A percentile compares a stretch with the other conserved stretches of the same genome.
Conservation (phyloP, 768 basidiomycete genomes). For the Boletus pseudopeckii region DNA sequence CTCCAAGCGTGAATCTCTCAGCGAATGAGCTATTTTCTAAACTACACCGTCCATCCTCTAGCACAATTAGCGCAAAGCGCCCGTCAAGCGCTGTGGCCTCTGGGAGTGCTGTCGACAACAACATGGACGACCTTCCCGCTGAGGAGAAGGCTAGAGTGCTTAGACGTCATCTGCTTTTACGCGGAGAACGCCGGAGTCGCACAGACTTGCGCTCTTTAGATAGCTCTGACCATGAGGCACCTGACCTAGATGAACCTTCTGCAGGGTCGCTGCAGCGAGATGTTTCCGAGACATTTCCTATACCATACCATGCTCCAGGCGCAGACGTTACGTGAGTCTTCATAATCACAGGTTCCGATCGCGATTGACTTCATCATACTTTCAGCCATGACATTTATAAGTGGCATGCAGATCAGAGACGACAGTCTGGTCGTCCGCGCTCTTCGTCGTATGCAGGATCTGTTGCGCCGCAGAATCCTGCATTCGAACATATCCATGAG, state of each 20-base stretch:
- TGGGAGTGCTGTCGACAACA: constrained; percentile 29
- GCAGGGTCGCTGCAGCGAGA: constrained; percentile 33
- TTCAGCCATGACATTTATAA: constrained; percentile 91
- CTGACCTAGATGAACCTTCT: constrained; percentile 17
- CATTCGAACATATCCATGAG: constrained; percentile 90
- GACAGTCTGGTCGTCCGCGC: constrained; percentile 57
- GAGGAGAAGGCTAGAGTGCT: constrained; percentile 85
- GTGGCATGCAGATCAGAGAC: constrained; percentile 78
- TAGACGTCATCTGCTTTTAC: constrained; percentile 74
- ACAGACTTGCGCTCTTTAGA: constrained; percentile 21
- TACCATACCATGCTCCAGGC: constrained; percentile 82
- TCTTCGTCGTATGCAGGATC: constrained; percentile 67
- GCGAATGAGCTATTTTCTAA: constrained; percentile 13
- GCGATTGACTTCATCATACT: constrained; percentile 7
- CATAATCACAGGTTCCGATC: constrained; percentile 9
- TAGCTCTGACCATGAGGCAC: constrained; percentile 25
- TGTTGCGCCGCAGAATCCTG: constrained; percentile 57
- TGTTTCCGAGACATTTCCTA: constrained; percentile 73
- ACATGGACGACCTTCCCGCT: constrained; percentile 57
- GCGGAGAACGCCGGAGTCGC: constrained; percentile 49
- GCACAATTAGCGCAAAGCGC: constrained; percentile 39
- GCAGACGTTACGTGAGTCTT: constrained; percentile 89
- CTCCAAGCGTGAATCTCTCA: neutral
- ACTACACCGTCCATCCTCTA: constrained; percentile 27
- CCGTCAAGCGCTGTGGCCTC: constrained; percentile 29